Base-by-base conservation (phyloP, 306 rosid genomes). In the Hippophae gyantsensis region DNA sequence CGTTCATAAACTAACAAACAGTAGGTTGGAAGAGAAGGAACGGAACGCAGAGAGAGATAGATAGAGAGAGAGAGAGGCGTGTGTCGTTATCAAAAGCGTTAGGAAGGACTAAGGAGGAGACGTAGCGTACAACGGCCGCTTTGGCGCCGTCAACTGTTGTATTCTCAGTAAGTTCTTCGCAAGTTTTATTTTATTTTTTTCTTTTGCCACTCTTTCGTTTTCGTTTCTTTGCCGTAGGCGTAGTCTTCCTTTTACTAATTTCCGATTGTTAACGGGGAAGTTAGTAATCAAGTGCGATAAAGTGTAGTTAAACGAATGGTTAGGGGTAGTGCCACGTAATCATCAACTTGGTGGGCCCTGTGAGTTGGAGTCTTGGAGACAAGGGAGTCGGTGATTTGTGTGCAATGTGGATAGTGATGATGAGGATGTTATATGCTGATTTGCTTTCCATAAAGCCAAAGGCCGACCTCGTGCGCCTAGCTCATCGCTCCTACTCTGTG, bases 111-210 rank as follows among this genome's bases (percentile, higher is more conserved):
- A 40, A 48, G 18, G 63, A 43, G 78, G 60, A 57, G 72, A 69
- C 69, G 81, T 68, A 73, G 78, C 83, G 84, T 88, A 77, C 78
- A 78, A 75, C 86, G 82, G 81, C 83, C 83, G 94, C 82, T 73
- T 76, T 47, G 38, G 71, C 66, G 53, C 66, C 74, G 77, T 78
- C 86, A 74, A 65, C 77, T 80, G 76, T 58, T 56, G 68, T 65
- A 60, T 63, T 42, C 57, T 50, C 60, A 32, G 61, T 63, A 54
- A 65, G 48, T 43, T 27, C 62, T 41, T 18, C 27, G 1, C 23
- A 54, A 49, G 18, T 38, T 10, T 27, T 69, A 40, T 48, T 58
- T 63, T 45, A 43, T 56, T 48, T 40, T 38, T 53, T 56, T 56
- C 56, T 13, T 54, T 32, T 56, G 2, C 18, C 18, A 18, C 18